Evolutionary conservation across 2,329 filamentous ascomycete species (phyloP), one percentile per base, ranked within the genome.

Genomic region (Gaeumannomyces tritici): DNA sequence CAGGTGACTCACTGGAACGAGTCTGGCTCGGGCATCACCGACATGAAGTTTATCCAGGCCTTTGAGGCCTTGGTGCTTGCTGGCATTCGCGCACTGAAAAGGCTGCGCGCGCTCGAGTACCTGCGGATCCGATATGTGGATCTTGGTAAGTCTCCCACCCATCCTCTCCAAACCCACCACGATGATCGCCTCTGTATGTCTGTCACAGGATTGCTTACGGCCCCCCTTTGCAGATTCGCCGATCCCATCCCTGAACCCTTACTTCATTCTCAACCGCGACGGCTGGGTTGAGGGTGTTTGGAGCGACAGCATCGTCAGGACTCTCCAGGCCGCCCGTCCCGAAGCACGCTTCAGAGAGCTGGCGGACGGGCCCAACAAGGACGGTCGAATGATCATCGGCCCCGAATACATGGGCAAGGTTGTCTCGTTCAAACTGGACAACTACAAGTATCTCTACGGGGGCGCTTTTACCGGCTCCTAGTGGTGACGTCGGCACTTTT

Each of bases 51-150:
- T 66, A 90, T 91, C 67, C 77, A 81, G 28, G 83, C 86, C 0
- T 91, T 91, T 67, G 89, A 91, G 73, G 79, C 81, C 63, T 76
- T 91, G 13, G 86, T 91, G 3, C 66, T 89, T 3, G 80, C 84
- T 1, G 86, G 83, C 1, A 83, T 90, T 35, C 79, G 80, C 59
- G 81, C 86, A 3, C 73, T 91, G 57, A 79, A 80, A 18, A 79
- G 77, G 33, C 80, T 90, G 59, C 79, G 80, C 61, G 75, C 78
- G n/a, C 73, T 92, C 35, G 76, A 85, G 57, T 84, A 85, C 71
- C 72, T 92, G 65, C 80, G 88, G 63, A 90, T 91, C 68, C 85
- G 89, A 62, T 91, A 89, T 68, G 86, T 91, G 61, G 89, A 91
- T 72, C 78, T 91, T 7, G 80, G 85, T 87, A 78, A 67, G 78